phyloP scores from a whole-genome alignment of 768 basidiomycete genomes.

The Rhodotorula paludigena region DNA sequence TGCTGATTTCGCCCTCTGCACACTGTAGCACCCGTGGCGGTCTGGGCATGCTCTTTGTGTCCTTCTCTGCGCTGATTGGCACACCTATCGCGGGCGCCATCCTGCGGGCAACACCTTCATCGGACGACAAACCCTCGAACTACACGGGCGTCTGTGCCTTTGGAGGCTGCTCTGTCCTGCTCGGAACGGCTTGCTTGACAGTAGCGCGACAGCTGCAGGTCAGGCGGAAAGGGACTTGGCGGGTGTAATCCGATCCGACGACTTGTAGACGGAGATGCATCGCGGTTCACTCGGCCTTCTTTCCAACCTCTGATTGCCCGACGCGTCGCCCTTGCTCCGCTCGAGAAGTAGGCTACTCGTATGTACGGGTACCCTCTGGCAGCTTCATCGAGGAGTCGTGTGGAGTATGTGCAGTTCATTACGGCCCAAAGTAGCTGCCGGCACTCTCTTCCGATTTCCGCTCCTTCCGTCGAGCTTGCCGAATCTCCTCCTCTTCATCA shows the following conservation, averaged over 20 bases:
- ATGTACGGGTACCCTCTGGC: no score
- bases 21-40: conserved; percentile 13
- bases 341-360: no score
- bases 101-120: background rate
- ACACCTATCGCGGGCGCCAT: conserved; percentile 15
- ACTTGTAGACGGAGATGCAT: no score
- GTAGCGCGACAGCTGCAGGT: background rate
- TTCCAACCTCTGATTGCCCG: no score
- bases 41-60: conserved; percentile 14
- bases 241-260: conserved; percentile 3
- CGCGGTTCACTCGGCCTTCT: no score
- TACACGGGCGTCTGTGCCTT: conserved; percentile 12
- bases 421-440: no score
- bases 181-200: background rate
- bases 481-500: no score
- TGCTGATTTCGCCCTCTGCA: background rate
- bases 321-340: no score
- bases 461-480: no score
- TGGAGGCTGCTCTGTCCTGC: conserved; percentile 3
- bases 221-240: background rate
- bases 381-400: no score
- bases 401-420: no score
- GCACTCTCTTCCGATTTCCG: no score
- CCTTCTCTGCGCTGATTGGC: conserved; percentile 8
- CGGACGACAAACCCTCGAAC: background rate